Base-by-base conservation (phyloP, 768 basidiomycete species). In the Trametes punicea region DNA sequence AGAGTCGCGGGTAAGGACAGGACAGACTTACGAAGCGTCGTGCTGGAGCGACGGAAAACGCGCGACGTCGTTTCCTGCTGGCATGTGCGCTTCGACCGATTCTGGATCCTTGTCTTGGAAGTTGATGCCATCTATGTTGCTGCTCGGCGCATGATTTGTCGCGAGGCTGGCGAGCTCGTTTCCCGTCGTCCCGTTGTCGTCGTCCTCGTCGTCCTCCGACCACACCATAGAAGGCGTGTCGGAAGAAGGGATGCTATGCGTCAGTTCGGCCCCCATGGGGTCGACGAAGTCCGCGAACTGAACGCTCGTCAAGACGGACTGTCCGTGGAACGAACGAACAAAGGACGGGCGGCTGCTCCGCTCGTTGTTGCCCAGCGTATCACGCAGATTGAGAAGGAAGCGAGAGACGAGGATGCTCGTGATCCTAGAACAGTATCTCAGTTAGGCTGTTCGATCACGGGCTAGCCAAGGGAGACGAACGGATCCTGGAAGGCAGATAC, bases 301-400 rank as follows among this genome's bases (percentile, higher is more conserved):
- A 10, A 56, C 11, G 1, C 39, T 48, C 2, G 46, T 34, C 3
- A 34, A 2, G 0, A 20, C 13, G 6, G 29, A 15, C 10, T 36
- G n/a, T 6, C 27, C 29, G 23, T 20, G 40, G 25, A 20, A 25
- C 7, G 51, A 45, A 11, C 31, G 47, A 1, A 49, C 40, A 33
- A 50, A 50, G 8, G 55, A 50, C 18, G 55, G 55, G n/a, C 41
- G 47, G 11, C 40, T 44, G 33, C 30, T 38, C 15, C 18, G 34
- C 16, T 33, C 41, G 26, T 20, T 11, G 40, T 23, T 18, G 18
- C 21, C 25, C 9, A 29, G 16, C 27, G 33, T 34, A 33, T 50
- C 55, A 8, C 55, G 55, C 5, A 56, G 55, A 34, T 56, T 56
- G 55, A 56, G 55, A 18, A 56, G 38, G 41, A 56, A 56, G 5